Percentiles rank a stretch among this genome's conserved stretches.
Conservation (phyloP, 202 grass and related monocot genomes). For the Dendrocalamus latiflorus region DNA sequence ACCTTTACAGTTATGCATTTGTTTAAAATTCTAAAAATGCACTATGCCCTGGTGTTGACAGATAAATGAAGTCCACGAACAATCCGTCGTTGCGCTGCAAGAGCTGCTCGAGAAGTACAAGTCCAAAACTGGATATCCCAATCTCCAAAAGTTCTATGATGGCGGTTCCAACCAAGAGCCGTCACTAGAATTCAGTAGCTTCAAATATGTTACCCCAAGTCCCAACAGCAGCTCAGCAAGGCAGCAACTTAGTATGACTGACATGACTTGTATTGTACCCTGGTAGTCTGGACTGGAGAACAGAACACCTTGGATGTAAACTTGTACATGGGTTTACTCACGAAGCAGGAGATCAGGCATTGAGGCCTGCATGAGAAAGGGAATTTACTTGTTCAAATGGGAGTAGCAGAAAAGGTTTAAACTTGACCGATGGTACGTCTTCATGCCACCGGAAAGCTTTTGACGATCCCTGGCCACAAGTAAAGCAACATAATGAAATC, state of each 20-base stretch:
- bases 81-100: conserved; percentile 57
- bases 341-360: background rate
- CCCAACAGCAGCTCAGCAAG: background rate
- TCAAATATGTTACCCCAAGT: background rate
- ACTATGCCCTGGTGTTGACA: conserved; percentile 26
- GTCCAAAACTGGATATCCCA: conserved; percentile 53
- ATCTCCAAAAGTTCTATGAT: conserved; percentile 64
- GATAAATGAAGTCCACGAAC: conserved; percentile 74
- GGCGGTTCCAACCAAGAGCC: background rate
- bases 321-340: conserved; percentile 4
- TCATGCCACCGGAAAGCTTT: background rate
- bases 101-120: conserved; percentile 81
- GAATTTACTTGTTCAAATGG: background rate
- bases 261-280: background rate
- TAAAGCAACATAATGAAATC: background rate
- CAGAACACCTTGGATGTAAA: background rate
- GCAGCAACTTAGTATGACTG: background rate
- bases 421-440: background rate
- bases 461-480: background rate
- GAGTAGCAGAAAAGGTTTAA: background rate
- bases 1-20: background rate
- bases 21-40: background rate
- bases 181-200: background rate
- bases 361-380: background rate
- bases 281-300: background rate